Conservation (phyloP, 345 rosid species). For the Capsella bursapastoris region DNA sequence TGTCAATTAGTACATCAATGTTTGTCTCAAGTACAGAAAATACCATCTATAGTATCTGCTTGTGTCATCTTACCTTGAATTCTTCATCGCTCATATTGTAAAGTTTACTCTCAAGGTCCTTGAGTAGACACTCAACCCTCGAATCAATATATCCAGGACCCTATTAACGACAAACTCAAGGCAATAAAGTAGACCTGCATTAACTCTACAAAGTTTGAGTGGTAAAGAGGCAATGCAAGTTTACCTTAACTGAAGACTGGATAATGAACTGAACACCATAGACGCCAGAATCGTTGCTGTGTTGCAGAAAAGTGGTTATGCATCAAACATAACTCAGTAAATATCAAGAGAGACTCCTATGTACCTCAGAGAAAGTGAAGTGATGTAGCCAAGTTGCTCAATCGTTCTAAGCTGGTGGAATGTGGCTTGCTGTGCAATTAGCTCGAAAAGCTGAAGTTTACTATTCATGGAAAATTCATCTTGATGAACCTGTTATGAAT, state of each 20-base stretch:
- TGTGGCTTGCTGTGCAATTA: constrained; percentile 74
- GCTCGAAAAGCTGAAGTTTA: constrained; percentile 74
- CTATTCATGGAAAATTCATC: constrained; percentile 72
- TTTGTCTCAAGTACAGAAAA: constrained; percentile 5
- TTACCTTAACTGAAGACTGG: constrained; percentile 80
- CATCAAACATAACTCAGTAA: background rate
- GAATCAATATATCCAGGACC: constrained; percentile 76
- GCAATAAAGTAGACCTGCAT: background rate
- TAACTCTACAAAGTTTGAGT: constrained; percentile 7
- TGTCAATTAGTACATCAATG: constrained; percentile 3
- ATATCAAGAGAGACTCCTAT: background rate
- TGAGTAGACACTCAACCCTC: constrained; percentile 78
- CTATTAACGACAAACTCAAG: constrained; percentile 41
- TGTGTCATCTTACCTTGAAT: constrained; percentile 64
- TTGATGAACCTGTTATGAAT: constrained; percentile 63
- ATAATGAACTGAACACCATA: constrained; percentile 73
- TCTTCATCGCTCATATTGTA: constrained; percentile 68
- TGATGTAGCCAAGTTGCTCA: constrained; percentile 89
- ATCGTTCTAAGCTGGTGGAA: constrained; percentile 94
- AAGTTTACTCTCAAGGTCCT: constrained; percentile 67
- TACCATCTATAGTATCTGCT: background rate
- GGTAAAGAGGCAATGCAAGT: constrained; percentile 12
- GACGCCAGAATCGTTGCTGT: constrained; percentile 66
- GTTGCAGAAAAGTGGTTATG: constrained; percentile 30
- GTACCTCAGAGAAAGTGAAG: constrained; percentile 70